A percentile compares a stretch with the other conserved stretches of the same genome.
Conservation (phyloP, 805 yeast genomes). For the Teunomyces tritomae region DNA sequence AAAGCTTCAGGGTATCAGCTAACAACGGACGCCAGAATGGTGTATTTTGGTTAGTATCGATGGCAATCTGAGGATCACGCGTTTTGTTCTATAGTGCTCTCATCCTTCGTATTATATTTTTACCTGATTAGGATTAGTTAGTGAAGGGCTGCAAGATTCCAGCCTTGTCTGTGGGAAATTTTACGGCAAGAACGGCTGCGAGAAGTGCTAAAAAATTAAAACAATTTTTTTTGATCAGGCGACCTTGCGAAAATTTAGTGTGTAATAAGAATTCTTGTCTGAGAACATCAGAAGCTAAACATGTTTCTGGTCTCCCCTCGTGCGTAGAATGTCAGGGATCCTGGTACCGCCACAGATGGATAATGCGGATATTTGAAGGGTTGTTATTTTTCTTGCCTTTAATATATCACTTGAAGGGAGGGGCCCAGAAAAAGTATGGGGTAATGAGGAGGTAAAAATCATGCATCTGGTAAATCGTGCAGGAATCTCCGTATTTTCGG, state of each 20-base stretch:
- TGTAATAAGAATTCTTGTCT: too few species aligned
- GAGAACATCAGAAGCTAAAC: too few species aligned
- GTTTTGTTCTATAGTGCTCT: not conserved
- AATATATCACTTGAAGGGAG: too few species aligned
- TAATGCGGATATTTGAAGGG: too few species aligned
- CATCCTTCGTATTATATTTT: not conserved
- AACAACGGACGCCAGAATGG: not conserved
- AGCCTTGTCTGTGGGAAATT: not conserved
- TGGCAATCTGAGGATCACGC: not conserved
- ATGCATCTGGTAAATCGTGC: too few species aligned
- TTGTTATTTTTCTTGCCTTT: too few species aligned
- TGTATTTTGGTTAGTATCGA: not conserved
- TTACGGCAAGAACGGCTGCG: conserved; percentile 1
- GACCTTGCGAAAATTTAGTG: not conserved
- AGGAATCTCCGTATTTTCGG: too few species aligned
- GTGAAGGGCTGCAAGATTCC: not conserved
- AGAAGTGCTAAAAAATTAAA: not conserved
- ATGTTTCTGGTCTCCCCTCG: too few species aligned
- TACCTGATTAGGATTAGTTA: not conserved
- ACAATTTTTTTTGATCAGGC: not conserved
- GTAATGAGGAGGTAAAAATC: too few species aligned
- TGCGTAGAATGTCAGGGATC: too few species aligned
- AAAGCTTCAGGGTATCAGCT: not conserved
- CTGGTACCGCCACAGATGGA: too few species aligned
- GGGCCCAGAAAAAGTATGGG: too few species aligned